phyloP scores from a whole-genome alignment of 768 basidiomycete genomes.

The Naganishia randhawae region DNA sequence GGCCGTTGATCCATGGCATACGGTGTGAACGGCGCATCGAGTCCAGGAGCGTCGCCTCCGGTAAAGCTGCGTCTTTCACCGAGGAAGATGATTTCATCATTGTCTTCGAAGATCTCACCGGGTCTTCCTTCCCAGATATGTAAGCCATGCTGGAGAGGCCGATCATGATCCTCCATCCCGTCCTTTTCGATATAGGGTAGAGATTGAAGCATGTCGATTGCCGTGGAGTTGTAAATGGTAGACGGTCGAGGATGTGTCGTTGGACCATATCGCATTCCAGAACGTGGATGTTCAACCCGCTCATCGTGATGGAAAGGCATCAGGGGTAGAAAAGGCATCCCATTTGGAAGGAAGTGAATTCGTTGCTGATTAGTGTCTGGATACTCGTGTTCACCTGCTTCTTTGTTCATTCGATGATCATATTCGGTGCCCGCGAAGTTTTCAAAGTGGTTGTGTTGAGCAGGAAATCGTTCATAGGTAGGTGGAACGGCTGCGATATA shows the following conservation, averaged over 20 bases:
- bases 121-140: neutral
- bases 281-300: neutral
- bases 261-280: neutral
- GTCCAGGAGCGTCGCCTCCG: neutral
- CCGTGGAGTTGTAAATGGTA: neutral
- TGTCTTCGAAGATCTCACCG: neutral
- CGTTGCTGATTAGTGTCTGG: neutral
- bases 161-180: neutral
- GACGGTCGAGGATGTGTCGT: neutral
- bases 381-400: neutral
- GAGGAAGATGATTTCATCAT: conserved; percentile 11
- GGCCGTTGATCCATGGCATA: too few relatives aligned
- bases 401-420: neutral
- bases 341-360: neutral
- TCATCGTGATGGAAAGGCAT: neutral
- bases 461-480: neutral
- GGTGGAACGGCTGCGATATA: neutral
- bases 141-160: neutral
- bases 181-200: neutral
- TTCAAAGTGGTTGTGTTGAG: neutral
- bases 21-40: too few relatives aligned
- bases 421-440: neutral
- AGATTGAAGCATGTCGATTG: neutral
- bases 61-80: neutral
- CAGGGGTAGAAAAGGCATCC: neutral